These are phyloP conservation scores for Apiospora sp. DNA, from an alignment of 2,329 filamentous ascomycete genomes.

Conservation along the genomic window DNA sequence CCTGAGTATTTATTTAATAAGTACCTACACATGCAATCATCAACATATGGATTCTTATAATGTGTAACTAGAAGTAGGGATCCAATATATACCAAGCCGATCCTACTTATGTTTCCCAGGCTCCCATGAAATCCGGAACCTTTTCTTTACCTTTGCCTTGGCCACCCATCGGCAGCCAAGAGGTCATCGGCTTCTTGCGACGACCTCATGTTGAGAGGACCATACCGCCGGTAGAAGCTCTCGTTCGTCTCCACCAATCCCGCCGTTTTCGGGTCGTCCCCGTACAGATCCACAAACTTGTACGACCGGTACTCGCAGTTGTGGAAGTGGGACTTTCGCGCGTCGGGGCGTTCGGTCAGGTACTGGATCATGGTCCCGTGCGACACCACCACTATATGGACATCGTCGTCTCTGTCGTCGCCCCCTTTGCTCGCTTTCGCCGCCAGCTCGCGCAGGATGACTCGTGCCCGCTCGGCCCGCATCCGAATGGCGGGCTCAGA, in stretches of 20 bases:
- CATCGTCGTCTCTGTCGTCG: constrained; percentile 54
- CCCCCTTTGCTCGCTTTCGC: constrained; percentile 37
- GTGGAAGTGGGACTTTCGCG: constrained; percentile 64
- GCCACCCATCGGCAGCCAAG: not conserved
- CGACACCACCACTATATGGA: constrained; percentile 75
- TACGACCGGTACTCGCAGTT: constrained; percentile 76
- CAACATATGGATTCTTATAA: not conserved
- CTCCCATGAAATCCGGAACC: not conserved
- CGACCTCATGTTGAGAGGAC: constrained; percentile 6
- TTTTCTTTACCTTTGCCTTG: too few species aligned
- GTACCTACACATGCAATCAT: not conserved
- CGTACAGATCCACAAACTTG: constrained; percentile 59
- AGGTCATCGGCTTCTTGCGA: not conserved
- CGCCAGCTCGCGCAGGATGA: constrained; percentile 57
- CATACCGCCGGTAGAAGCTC: not conserved
- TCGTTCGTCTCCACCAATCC: constrained; percentile 5
- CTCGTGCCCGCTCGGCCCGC: constrained; percentile 65
- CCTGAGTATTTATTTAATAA: not conserved
- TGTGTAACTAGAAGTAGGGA: not conserved
- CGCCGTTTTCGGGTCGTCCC: not conserved
- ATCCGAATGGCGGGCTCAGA: constrained; percentile 59
- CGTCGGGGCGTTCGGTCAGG: constrained; percentile 72
- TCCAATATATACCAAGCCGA: not conserved
- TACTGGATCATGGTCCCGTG: constrained; percentile 84
- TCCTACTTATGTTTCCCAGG: not conserved